Conservation (phyloP, 2,329 filamentous ascomycete species). For the Botrytis tulipae region DNA sequence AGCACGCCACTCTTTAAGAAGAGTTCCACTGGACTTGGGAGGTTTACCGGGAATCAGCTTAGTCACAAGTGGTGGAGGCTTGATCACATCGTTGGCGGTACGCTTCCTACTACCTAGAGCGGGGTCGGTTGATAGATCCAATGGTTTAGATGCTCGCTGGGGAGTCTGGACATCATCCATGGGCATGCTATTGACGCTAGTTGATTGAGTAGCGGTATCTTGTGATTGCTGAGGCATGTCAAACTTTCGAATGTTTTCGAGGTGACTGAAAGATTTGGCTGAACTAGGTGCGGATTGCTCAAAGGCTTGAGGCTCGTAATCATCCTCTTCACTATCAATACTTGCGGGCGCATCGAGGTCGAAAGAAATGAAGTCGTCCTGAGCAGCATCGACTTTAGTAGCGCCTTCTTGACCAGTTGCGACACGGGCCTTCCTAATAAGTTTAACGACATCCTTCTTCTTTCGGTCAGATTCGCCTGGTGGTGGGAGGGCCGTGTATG, state of each 20-base stretch:
- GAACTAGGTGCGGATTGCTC: constrained; percentile 15
- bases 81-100: constrained; percentile 65
- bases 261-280: constrained; percentile 14
- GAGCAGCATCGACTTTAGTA: constrained; percentile 53
- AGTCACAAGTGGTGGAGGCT: constrained; percentile 37
- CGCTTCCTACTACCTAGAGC: constrained; percentile 70
- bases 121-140: constrained; percentile 41
- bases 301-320: constrained; percentile 27
- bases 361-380: constrained; percentile 88
- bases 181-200: neutral
- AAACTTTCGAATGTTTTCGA: constrained; percentile 18
- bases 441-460: constrained; percentile 81
- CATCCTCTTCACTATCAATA: constrained; percentile 28
- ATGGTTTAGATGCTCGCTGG: constrained; percentile 10
- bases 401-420: constrained; percentile 49
- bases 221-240: constrained; percentile 9
- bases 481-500: constrained; percentile 84
- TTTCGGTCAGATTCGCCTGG: constrained; percentile 70
- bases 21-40: constrained; percentile 30
- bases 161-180: neutral
- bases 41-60: constrained; percentile 27
- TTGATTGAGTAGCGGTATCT: neutral
- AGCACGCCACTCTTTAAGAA: constrained; percentile 46
- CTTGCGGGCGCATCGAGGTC: constrained; percentile 51
- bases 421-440: constrained; percentile 86